phyloP scores from a whole-genome alignment of 2,329 filamentous ascomycete genomes.

The Claviceps monticola region DNA sequence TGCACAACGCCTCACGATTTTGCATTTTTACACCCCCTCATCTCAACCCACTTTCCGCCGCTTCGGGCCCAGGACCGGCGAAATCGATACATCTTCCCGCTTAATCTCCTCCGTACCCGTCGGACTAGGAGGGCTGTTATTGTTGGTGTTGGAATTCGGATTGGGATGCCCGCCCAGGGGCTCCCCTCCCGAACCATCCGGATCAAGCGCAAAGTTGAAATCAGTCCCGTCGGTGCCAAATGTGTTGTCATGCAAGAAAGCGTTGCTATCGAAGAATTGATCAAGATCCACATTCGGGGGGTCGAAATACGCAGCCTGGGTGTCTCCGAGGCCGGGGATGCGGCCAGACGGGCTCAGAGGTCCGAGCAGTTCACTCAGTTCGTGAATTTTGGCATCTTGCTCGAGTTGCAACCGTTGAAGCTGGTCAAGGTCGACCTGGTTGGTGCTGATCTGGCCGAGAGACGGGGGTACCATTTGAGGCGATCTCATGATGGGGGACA shows the following conservation, averaged over 20 bases:
- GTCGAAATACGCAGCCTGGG: slow-evolving; percentile 21
- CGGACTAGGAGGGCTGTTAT: slow-evolving; percentile 29
- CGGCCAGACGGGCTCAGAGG: slow-evolving; percentile 69
- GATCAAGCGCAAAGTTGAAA: slow-evolving; percentile 37
- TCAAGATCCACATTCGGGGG: slow-evolving; percentile 32
- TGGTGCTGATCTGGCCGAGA: slow-evolving; percentile 51
- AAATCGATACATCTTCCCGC: slow-evolving; percentile 25
- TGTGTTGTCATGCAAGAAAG: slow-evolving; percentile 22
- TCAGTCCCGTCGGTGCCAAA: slow-evolving; percentile 31
- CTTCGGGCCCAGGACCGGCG: slow-evolving; percentile 19
- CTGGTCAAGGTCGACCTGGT: slow-evolving; percentile 62
- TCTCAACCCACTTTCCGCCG: slow-evolving; percentile 22
- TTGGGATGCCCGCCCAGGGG: background rate
- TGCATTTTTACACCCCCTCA: too few species aligned
- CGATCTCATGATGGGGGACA: slow-evolving; percentile 37
- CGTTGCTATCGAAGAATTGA: slow-evolving; percentile 34
- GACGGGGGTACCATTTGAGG: slow-evolving; percentile 20
- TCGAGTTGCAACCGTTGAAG: slow-evolving; percentile 67
- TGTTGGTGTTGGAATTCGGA: slow-evolving; percentile 21
- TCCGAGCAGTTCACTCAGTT: slow-evolving; percentile 59
- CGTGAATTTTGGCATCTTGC: slow-evolving; percentile 63
- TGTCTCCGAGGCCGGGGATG: slow-evolving; percentile 54
- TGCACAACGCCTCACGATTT: too few species aligned
- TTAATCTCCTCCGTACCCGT: slow-evolving; percentile 37
- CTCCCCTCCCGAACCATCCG: slow-evolving; percentile 10